Base-by-base conservation (phyloP, 1,284 basidiomycete species). In the Phellopilus nigrolimitatus region DNA sequence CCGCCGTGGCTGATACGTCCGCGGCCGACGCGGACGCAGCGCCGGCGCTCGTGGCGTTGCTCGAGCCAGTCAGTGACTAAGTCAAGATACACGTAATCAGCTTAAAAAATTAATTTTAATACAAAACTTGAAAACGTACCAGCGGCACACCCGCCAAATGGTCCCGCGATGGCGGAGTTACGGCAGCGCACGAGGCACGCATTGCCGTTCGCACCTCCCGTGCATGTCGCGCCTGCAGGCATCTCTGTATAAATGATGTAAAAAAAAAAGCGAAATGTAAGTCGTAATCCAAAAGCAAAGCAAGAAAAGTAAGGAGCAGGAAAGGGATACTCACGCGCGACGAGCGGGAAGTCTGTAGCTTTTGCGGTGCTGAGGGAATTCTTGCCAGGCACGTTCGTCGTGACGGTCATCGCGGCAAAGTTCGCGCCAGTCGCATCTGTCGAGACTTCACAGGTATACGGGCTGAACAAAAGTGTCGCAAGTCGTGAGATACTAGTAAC, bases 121-220 rank as follows among this genome's bases (percentile, higher is more conserved):
- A 12, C 22, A 21, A 10, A 1, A n/a, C 15, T 10, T 15, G 4
- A 24, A 22, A 10, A 40, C 52, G 13, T n/a, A 54, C 52, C 48
- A 31, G 59, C 57, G 1, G 39, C 59, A 41, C 60, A 61, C n/a
- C 57, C 56, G 34, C 60, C 60, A 44, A 61, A 61, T 4, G 60
- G 60, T 39, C 61, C 61, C 3, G 59, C 60, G 6, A 37, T 33
- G 12, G 59, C 57, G 15, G 49, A 27, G 46, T 59, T 59, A 9
- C 57, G 49, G 58, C 59, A 61, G 4, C 60, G 57, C 1, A 62
- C 58, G 34, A 62, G 38, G 57, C 61, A 62, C 0, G 58, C 58
- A 25, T 57, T 47, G 17, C 58, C 61, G 24, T 55, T 54, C 1
- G 59, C 49, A 24, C 57, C 58, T 39, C 61, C 61, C 13, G 59